Base-by-base conservation (phyloP, 2,329 filamentous ascomycete species). In the Fusarium sarcochroum region DNA sequence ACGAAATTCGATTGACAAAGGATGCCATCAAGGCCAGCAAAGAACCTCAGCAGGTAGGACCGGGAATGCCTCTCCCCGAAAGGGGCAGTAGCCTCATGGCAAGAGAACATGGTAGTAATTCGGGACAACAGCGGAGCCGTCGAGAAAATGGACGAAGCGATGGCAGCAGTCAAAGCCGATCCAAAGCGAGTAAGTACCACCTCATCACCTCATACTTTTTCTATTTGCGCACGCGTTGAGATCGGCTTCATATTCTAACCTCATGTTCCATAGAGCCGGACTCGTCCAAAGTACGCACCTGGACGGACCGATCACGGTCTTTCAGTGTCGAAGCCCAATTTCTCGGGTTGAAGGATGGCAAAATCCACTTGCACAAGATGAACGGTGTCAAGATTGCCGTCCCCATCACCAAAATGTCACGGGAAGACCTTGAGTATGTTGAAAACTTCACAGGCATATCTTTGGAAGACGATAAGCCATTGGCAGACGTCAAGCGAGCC, bases 381-480 rank as follows among this genome's bases (percentile, higher is more conserved):
- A 99, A 99, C 77, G 96, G 96, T 37, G 94, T 99, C 74, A 98
- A 98, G 80, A 99, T 99, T 79, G 96, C 96, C 10, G 96, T 99
- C 6, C 96, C 96, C 4, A 89, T 98, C 27, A 85, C 89, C 38
- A 99, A 99, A 79, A 99, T 99, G 96, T 97, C 95, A 1, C 86
- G 94, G 41, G 92, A 95, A 75, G 96, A 99, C 80, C 85, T 99
- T 38, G 95, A 98, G 80, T 98, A 97, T 74, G 95, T 99, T 57
- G 96, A 99, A 80, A 89, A 87, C 63, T 84, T 89, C 17, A 96
- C 94, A n/a, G 94, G 94, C 35, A 87, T 93, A 49, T 97, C 94
- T 14, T 83, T 98, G 48, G 94, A 98, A 68, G 95, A 98, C 75
- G 94, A 98, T 74, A 98, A 97, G 80, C 95, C 95, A 14, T 83